A percentile compares a stretch with the other conserved stretches of the same genome.
Evolutionary conservation across 352 stramenopile genomes (phyloP).

Genomic region (Phytophthora citricola): DNA sequence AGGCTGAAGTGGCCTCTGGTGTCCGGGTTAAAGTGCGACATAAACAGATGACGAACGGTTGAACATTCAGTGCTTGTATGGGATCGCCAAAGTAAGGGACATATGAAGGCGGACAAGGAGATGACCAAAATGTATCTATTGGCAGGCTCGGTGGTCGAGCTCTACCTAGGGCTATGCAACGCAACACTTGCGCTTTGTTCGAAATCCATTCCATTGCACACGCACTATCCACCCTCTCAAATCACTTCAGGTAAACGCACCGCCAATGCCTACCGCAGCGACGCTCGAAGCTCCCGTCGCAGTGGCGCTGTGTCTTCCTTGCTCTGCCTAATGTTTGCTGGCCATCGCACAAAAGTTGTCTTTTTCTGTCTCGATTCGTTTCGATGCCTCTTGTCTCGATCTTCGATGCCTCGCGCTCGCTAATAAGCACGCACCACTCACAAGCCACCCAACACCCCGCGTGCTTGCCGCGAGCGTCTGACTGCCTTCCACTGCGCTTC

Average conservation of each 20-base stretch:
- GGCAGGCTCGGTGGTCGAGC: constrained; percentile 22
- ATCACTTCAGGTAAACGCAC: constrained; percentile 37
- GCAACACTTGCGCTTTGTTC: constrained; percentile 25
- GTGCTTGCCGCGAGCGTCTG: constrained; percentile 31
- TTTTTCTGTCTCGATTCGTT: constrained; percentile 40
- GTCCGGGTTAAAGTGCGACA: constrained; percentile 11
- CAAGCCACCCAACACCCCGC: constrained; percentile 10
- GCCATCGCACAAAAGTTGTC: constrained; percentile 44
- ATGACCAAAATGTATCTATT: constrained; percentile 38
- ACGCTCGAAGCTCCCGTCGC: constrained; percentile 7
- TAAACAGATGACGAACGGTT: neutral
- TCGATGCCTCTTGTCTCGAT: constrained; percentile 36
- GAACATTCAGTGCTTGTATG: neutral
- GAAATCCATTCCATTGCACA: constrained; percentile 52
- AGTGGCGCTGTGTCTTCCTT: constrained; percentile 20
- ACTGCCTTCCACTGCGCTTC: constrained; percentile 33
- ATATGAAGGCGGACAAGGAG: constrained; percentile 7
- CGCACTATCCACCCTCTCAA: constrained; percentile 38
- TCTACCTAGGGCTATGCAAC: constrained; percentile 17
- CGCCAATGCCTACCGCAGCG: constrained; percentile 24
- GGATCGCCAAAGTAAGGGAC: neutral
- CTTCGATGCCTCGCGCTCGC: constrained; percentile 30
- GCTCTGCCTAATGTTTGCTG: constrained; percentile 36
- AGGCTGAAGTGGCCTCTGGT: constrained; percentile 1
- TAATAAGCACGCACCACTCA: constrained; percentile 19